phyloP scores from a whole-genome alignment of 2,329 filamentous ascomycete genomes.

The Chaetoscypha palmicola region DNA sequence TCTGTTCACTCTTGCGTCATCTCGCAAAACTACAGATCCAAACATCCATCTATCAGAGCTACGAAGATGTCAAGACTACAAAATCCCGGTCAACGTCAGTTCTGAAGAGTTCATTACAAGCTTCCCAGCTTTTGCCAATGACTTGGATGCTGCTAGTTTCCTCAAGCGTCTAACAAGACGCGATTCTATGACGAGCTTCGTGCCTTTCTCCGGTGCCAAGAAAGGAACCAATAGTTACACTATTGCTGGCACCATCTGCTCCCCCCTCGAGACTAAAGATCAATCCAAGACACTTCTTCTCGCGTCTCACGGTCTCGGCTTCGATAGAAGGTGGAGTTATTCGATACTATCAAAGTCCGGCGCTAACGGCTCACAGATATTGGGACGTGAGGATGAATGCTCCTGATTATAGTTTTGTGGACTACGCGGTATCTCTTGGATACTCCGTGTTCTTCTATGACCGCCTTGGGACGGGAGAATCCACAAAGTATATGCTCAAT shows the following conservation, averaged over 20 bases:
- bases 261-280: neutral
- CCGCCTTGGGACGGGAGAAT: constrained; percentile 31
- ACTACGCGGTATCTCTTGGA: constrained; percentile 27
- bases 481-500: constrained; percentile 22
- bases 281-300: constrained; percentile 27
- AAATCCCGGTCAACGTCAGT: constrained; percentile 2
- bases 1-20: neutral
- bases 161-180: neutral
- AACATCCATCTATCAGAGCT: neutral
- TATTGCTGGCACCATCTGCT: constrained; percentile 4
- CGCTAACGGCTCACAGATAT: constrained; percentile 19
- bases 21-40: neutral
- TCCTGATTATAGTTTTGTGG: constrained; percentile 31
- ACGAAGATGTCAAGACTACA: constrained; percentile 4
- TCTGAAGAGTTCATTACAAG: neutral
- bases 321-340: constrained; percentile 27
- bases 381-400: constrained; percentile 28
- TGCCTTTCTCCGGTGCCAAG: constrained; percentile 3
- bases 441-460: constrained; percentile 34
- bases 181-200: constrained; percentile 1
- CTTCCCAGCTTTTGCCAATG: constrained; percentile 3
- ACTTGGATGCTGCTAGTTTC: constrained; percentile 9
- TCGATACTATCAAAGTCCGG: constrained; percentile 17
- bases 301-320: constrained; percentile 29
- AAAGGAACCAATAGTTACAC: constrained; percentile 2